phyloP scores from a whole-genome alignment of 2,329 filamentous ascomycete species.

The Exophiala sp. region DNA sequence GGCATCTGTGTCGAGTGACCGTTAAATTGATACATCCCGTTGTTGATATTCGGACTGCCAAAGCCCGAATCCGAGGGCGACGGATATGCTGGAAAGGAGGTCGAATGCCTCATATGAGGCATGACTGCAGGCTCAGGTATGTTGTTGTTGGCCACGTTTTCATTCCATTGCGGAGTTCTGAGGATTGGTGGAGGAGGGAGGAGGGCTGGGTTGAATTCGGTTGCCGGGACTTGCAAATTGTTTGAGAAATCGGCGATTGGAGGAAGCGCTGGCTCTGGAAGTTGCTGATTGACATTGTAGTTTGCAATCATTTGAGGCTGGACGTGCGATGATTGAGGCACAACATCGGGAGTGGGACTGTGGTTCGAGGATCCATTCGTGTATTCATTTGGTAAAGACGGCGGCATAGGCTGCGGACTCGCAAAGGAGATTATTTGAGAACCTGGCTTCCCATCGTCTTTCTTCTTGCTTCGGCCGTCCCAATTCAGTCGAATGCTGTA shows the following conservation, averaged over 20 bases:
- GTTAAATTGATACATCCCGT: slow-evolving; percentile 19
- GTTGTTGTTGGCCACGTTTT: slow-evolving; percentile 6
- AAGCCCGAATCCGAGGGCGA: slow-evolving; percentile 29
- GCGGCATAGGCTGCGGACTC: slow-evolving; percentile 7
- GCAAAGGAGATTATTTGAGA: slow-evolving; percentile 36
- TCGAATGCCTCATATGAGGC: slow-evolving; percentile 9
- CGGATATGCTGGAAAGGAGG: slow-evolving; percentile 19
- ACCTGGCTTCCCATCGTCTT: slow-evolving; percentile 36
- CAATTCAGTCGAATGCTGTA: slow-evolving; percentile 79
- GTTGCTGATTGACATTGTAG: slow-evolving; percentile 11
- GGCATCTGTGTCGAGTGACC: slow-evolving; percentile 24
- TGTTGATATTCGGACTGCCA: slow-evolving; percentile 23
- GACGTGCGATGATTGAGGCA: slow-evolving; percentile 1
- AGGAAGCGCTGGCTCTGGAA: slow-evolving; percentile 10
- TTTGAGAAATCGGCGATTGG: slow-evolving; percentile 6
- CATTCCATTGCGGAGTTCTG: slow-evolving; percentile 25
- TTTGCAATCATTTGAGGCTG: slow-evolving; percentile 4
- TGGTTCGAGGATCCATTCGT: slow-evolving; percentile 10
- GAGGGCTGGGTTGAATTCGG: slow-evolving; percentile 16
- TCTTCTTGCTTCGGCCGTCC: slow-evolving; percentile 67
- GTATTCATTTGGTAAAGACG: slow-evolving; percentile 14
- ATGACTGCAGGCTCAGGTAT: slow-evolving; percentile 4
- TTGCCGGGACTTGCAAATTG: background rate
- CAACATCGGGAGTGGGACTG: slow-evolving; percentile 9
- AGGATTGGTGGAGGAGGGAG: slow-evolving; percentile 25